Evolutionary conservation across 2,329 filamentous ascomycete genomes (phyloP).

Genomic region (Pezicula radicicola): DNA sequence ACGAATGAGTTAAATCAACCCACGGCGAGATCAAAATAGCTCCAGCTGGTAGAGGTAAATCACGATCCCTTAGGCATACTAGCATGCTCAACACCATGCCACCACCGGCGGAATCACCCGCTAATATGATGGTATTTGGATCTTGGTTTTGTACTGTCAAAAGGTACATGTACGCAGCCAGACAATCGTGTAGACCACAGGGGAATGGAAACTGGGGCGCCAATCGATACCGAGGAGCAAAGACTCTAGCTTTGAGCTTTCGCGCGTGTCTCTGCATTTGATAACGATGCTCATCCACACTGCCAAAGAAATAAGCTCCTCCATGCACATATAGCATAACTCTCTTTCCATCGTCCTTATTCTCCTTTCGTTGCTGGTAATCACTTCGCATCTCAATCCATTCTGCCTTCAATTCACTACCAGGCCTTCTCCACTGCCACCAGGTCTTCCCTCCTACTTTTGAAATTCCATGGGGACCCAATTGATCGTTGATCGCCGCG

Average conservation of each 20-base stretch:
- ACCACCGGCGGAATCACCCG: constrained; percentile 89
- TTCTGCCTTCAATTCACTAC: constrained; percentile 70
- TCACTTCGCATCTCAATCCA: constrained; percentile 96
- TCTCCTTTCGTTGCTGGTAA: constrained; percentile 67
- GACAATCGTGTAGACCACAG: constrained; percentile 84
- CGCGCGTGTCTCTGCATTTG: constrained; percentile 95
- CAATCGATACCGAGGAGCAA: constrained; percentile 83
- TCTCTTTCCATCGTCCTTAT: constrained; percentile 58
- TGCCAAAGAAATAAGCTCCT: constrained; percentile 93
- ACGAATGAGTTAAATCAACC: constrained; percentile 94
- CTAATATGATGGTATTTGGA: constrained; percentile 78
- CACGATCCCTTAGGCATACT: constrained; percentile 77
- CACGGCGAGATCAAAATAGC: constrained; percentile 91
- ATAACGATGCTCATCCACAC: constrained; percentile 95
- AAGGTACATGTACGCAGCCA: constrained; percentile 84
- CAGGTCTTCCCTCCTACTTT: constrained; percentile 78
- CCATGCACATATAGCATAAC: constrained; percentile 95
- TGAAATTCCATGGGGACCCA: constrained; percentile 73
- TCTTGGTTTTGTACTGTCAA: constrained; percentile 75
- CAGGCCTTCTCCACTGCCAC: constrained; percentile 83
- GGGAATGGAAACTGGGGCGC: constrained; percentile 95
- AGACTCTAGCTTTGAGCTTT: constrained; percentile 85
- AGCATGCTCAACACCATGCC: constrained; percentile 84
- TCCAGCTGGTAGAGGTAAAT: constrained; percentile 81
- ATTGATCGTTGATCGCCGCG: constrained; percentile 62